Evolutionary conservation across 139 green algal genomes (phyloP).

Genomic region (Chlorella sp.): DNA sequence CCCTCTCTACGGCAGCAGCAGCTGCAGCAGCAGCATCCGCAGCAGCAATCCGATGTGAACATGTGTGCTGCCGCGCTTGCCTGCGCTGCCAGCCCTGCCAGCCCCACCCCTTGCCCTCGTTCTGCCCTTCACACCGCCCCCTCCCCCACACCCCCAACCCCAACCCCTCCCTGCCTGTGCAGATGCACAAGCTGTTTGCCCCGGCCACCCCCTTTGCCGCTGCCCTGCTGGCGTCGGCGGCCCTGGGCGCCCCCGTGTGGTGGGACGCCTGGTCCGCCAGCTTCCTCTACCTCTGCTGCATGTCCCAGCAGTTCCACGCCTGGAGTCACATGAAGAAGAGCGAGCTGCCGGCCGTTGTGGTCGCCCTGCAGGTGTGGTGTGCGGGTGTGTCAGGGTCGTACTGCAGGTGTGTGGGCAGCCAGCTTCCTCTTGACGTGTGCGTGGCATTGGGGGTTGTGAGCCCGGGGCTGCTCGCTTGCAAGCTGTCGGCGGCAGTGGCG

Average conservation of each 20-base stretch:
- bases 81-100: neutral
- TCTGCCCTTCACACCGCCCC: conserved; percentile 44
- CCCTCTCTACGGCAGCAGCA: too few relatives aligned
- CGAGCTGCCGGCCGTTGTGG: conserved; percentile 78
- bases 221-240: conserved; percentile 40
- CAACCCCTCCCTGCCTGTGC: neutral
- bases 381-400: neutral
- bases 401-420: too few relatives aligned
- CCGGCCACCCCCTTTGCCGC: conserved; percentile 40
- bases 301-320: conserved; percentile 97
- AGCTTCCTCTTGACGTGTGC: too few relatives aligned
- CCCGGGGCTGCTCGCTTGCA: too few relatives aligned
- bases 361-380: conserved; percentile 76
- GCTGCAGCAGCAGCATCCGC: too few relatives aligned
- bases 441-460: too few relatives aligned
- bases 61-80: too few relatives aligned
- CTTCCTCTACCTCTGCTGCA: conserved; percentile 85
- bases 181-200: conserved; percentile 19
- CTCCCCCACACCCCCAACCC: neutral
- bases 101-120: neutral
- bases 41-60: too few relatives aligned
- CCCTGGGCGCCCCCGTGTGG: conserved; percentile 46
- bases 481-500: too few relatives aligned
- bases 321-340: conserved; percentile 93
- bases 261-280: conserved; percentile 72